Base-by-base conservation (phyloP, 345 rosid species). In the Clarkia xantiana region DNA sequence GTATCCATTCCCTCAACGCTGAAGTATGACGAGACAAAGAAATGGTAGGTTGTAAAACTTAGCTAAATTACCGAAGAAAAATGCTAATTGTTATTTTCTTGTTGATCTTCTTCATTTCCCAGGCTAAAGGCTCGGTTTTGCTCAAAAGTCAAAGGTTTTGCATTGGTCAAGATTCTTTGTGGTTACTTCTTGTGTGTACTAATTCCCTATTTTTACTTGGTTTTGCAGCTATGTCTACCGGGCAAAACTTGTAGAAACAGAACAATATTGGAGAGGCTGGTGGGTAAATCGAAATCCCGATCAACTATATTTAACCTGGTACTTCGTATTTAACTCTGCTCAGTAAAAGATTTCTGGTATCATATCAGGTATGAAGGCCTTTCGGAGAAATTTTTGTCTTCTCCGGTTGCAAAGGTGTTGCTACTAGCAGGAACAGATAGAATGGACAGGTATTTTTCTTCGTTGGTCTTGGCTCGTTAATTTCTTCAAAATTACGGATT, bases 191-290 rank as follows among this genome's bases (percentile, higher is more conserved):
- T n/a, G n/a, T n/a, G n/a, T n/a, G 45, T n/a, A n/a, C 22, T 14
- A 40, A 15, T 40, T n/a, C 18, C 38, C 14, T 6, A 14, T 70
- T 53, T 41, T 66, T 62, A 53, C 44, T 59, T 50, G 62, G 42
- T 70, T 43, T 43, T 69, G 68, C 71, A 91, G 98, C 68, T 91
- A 76, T 51, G 75, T 80, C 46, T 69, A 83, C 58, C 77, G 94
- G 51, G 63, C 98, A 45, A 72, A 56, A 29, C 57, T 91, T 44
- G 85, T 65, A 64, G 82, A 79, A 74, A 86, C 96, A 52, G 98
- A 91, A 58, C 78, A 91, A 69, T 84, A 86, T 63, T 91, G 98
- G 98, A 86, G 72, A 76, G 85, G 83, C 72, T 86, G 98, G 94
- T 91, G 80, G 40, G 42, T 29, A 41, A 38, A 23, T 55, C 4